Base-by-base conservation (phyloP, 129 eudicot species). In the Flaveria trinervia region DNA sequence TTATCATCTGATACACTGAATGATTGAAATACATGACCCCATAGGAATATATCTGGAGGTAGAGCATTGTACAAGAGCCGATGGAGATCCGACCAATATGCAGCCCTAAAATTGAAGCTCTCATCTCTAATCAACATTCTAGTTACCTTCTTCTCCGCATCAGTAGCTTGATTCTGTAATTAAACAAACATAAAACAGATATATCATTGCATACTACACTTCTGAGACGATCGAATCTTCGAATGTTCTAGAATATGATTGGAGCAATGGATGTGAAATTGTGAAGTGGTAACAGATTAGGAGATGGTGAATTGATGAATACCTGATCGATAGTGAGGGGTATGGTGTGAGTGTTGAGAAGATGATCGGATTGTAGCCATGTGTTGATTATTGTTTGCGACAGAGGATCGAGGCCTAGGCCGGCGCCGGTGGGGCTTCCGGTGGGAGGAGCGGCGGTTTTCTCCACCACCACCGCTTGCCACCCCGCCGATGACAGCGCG, bases 361-460 rank as follows among this genome's bases (percentile, higher is more conserved):
- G 87, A 25, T 68, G 33, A 6, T 71, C 60, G 2, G 86, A 80
- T 8, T 80, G 84, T 7, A 92, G 84, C 98, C 98, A 92, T 10
- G 93, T 83, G 14, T 79, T 14, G 25, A 92, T 77, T 43, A 89
- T 57, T 16, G 54, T 59, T 71, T 76, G 86, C 16, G 96, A 22
- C 18, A 84, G 43, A 16, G 90, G 89, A 76, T 92, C 94, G 43
- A 92, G 90, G 20, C 96, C 96, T 56, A 92, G 89, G 9, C 98
- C 98, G 14, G 96, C 97, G 7, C 97, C 96, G 28, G 97, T 89
- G 51, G 97, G 86, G 66, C 87, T 87, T 43, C 97, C 96, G 6
- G 92, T 85, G 6, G 97, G 90, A 9, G 96, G 86, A 16, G 86
- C 80, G 68, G 51, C 7, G 56, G 92, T 84, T 77, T 92, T 92